Conservation (phyloP, 1,139 yeast genomes). For the Diutina scorzettiae region DNA sequence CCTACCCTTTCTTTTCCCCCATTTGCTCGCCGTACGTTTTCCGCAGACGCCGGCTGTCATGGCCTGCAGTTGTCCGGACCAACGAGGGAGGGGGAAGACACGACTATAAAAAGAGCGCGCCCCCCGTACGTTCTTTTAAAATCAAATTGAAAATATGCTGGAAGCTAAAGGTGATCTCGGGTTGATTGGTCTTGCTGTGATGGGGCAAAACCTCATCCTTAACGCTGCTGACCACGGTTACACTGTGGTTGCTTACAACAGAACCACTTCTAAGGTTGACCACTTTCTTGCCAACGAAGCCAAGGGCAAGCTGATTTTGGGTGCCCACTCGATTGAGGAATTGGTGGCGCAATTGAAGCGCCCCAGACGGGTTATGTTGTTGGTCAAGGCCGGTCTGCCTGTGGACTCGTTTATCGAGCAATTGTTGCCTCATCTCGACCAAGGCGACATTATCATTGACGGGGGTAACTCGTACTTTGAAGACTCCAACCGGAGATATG, state of each 20-base stretch:
- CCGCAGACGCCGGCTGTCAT: too few relatives aligned
- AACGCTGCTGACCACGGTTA: constrained; percentile 98
- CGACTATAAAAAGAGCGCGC: neutral
- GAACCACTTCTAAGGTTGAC: constrained; percentile 93
- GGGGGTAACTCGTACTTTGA: constrained; percentile 99
- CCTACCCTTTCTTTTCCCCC: too few relatives aligned
- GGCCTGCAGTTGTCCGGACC: constrained; percentile 1
- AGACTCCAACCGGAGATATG: constrained; percentile 94
- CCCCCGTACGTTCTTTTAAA: neutral
- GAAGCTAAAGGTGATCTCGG: constrained; percentile 71
- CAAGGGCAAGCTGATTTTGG: constrained; percentile 82
- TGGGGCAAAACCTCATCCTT: constrained; percentile 97
- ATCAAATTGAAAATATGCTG: neutral
- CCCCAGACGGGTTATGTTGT: constrained; percentile 90
- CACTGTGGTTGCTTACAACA: constrained; percentile 96
- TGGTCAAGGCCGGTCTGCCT: constrained; percentile 95
- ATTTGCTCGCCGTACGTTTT: too few relatives aligned
- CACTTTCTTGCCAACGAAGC: constrained; percentile 90
- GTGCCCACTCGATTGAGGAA: constrained; percentile 89
- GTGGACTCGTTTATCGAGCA: constrained; percentile 87
- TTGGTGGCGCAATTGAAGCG: constrained; percentile 78
- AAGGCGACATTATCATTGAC: constrained; percentile 96
- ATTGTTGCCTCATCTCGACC: constrained; percentile 81
- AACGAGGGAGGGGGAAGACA: too few relatives aligned
- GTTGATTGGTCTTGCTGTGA: constrained; percentile 98